Conservation (phyloP, 441 rosid species). For the Hura crepitans region DNA sequence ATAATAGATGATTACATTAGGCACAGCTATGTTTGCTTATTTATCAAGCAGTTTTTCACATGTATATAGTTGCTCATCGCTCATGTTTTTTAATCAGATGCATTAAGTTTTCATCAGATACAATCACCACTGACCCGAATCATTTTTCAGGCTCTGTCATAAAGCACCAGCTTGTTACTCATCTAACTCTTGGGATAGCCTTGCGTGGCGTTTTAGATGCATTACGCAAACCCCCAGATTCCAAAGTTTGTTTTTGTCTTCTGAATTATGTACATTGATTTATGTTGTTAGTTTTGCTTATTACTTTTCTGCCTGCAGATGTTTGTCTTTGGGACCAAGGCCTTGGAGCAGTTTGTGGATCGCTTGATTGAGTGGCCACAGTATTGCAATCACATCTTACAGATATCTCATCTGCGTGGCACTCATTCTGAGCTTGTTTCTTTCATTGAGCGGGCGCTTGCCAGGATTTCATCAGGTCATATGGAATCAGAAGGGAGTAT, state of each 20-base stretch:
- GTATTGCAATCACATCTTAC: constrained; percentile 96
- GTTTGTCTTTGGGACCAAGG: constrained; percentile 96
- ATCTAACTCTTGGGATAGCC: constrained; percentile 88
- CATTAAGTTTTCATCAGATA: neutral
- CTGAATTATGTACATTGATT: constrained; percentile 12
- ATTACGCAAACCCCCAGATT: constrained; percentile 93
- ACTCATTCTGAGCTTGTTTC: constrained; percentile 87
- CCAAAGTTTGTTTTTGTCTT: constrained; percentile 58
- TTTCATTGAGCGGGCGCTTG: constrained; percentile 83
- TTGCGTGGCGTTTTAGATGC: constrained; percentile 96
- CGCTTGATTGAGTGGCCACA: constrained; percentile 98
- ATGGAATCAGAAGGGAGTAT: constrained; percentile 59
- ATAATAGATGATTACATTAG: neutral
- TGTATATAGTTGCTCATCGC: neutral
- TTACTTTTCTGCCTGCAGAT: constrained; percentile 51
- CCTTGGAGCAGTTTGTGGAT: constrained; percentile 95
- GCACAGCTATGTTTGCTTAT: neutral
- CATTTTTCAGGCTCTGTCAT: constrained; percentile 67
- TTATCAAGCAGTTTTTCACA: neutral
- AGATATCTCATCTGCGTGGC: constrained; percentile 91
- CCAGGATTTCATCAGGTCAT: constrained; percentile 82
- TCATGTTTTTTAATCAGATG: no score
- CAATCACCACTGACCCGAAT: constrained; percentile 10
- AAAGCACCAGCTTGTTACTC: constrained; percentile 96
- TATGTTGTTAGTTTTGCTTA: constrained; percentile 16